Evolutionary conservation across 352 stramenopile genomes (phyloP), one percentile per base, ranked within the genome.

Genomic region (Thraustochytrium sp.): DNA sequence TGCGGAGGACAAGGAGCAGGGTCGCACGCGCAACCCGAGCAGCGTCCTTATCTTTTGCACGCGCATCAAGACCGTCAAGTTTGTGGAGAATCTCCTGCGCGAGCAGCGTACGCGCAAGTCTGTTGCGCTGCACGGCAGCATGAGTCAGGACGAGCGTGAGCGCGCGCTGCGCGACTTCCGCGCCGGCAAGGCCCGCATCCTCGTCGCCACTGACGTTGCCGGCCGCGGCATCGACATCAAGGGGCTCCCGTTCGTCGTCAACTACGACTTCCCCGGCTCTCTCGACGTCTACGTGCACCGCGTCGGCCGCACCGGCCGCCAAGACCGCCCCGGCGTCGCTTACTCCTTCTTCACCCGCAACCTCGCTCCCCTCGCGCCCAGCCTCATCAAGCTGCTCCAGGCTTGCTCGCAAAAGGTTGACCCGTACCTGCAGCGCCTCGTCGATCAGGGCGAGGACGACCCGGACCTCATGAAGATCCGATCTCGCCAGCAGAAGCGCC

Each of bases 241-340:
- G 3, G 94, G 99, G 86, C 95, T 99, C 29, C 95, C 94, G 5
- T 94, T 99, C 87, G 95, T 99, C 1, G 93, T 99, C 85, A 99
- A 99, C 88, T 99, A 97, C 87, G 96, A 99, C 85, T 87, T 99
- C 82, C 96, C 97, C 16, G 93, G 88, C 21, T 97, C 97, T 85
- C 99, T 99, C 87, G 93, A 99, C 85, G 95, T 93, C 80, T 99
- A 99, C 88, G 98, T 91, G 85, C 96, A 99, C 90, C 92, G 97
- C 74, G 99, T 99, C 84, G 97, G 97, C 68, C 92, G 97, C 86
- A 99, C 97, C 8, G 97, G 96, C 62, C 94, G 97, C 37, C 31
- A 64, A 11, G 53, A 65, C 34, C 48, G 53, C 9, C 48, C 48
- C 21, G 68, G 68, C 38, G 40, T 51, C 0, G 68, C 68, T 3